A percentile compares a stretch with the other conserved stretches of the same genome.
Evolutionary conservation across 106 monocot species (phyloP).

Genomic region (Dendrobium nobile): DNA sequence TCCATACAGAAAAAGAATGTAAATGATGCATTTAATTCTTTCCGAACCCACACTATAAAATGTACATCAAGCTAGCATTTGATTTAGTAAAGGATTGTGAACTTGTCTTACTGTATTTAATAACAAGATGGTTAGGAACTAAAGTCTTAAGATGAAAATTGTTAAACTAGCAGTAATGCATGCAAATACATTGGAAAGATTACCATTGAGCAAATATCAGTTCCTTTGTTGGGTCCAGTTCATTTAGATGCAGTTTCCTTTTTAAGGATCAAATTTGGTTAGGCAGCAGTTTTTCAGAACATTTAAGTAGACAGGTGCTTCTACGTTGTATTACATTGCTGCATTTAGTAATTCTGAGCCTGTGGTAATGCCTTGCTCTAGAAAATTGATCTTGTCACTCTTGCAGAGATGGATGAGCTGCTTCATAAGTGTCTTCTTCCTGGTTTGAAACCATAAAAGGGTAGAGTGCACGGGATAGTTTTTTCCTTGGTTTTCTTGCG

Average conservation of each 20-base stretch:
- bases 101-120: not conserved
- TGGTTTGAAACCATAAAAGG: no score
- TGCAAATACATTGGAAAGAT: not conserved
- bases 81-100: not conserved
- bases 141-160: not conserved
- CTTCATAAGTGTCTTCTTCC: no score
- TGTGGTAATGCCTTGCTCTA: no score
- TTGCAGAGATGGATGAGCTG: no score
- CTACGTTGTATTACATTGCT: no score
- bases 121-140: not conserved
- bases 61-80: not conserved
- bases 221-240: not conserved
- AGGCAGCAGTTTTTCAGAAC: no score
- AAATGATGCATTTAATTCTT: not conserved
- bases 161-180: not conserved
- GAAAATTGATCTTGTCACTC: no score
- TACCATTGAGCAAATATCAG: not conserved
- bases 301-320: no score
- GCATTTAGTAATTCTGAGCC: no score
- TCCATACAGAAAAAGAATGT: not conserved
- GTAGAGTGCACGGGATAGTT: no score
- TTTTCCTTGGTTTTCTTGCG: no score
- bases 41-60: not conserved
- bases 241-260: not conserved
- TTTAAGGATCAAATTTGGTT: not conserved